Base-by-base conservation (phyloP, 495 filamentous ascomycete genomes). In the Lepidopterella palustris region DNA sequence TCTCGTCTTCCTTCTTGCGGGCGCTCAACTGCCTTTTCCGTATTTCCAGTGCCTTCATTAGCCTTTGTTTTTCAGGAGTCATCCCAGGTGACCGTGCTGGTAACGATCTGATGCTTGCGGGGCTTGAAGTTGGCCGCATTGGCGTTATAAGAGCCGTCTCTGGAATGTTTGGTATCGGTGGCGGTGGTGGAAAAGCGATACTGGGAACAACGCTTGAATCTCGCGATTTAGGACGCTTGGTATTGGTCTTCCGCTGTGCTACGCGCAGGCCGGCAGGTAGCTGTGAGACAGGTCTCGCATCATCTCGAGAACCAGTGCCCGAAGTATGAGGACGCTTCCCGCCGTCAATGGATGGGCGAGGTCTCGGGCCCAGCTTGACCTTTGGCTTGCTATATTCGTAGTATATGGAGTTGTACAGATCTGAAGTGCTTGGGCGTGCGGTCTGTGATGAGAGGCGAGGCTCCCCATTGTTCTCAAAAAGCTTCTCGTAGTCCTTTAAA, bases 21-120 rank as follows among this genome's bases (percentile, higher is more conserved):
- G 62, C 58, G n/a, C 65, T 60, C 52, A 60, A 31, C 63, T 88
- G 84, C 67, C 87, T 90, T 72, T 90, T 91, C 39, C 93, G 80
- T 45, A 97, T 75, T 64, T 97, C 87, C 71, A 97, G 78, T 4
- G 93, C 92, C 76, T 92, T 96, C 89, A 95, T 88, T 59, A 98
- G 76, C 61, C 91, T 81, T 64, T 87, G 83, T 71, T 96, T 96
- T 70, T 97, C 93, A 0, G 89, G 88, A 0, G 90, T 92, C 68
- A 95, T 84, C 15, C 82, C 79, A 27, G 80, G 79, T 11, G 83
- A 80, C 60, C 79, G 69, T 64, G 79, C 70, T 39, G 76, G 76
- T 57, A 77, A 57, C 45, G 74, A 76, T 54, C 64, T 67, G 20
- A 70, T 67, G 71, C 68, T 71, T 23, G 80, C 80, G 31, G 82